phyloP scores from a whole-genome alignment of 495 filamentous ascomycete genomes.

The Xylaria nigripes region DNA sequence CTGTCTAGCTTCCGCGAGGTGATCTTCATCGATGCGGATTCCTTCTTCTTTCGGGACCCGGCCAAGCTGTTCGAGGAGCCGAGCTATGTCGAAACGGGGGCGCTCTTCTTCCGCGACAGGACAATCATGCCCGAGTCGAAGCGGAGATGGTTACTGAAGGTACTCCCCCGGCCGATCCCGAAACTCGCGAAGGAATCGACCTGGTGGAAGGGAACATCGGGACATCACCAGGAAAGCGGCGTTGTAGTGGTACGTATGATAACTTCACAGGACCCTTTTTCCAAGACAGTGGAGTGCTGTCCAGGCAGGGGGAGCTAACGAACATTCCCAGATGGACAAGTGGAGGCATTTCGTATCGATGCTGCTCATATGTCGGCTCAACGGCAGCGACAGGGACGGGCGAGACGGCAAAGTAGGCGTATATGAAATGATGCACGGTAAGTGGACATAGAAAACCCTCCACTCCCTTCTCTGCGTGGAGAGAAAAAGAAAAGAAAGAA shows the following conservation, averaged over 20 bases:
- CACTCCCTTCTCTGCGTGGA: neutral
- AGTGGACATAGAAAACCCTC: neutral
- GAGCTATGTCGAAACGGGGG: constrained; percentile 26
- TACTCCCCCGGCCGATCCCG: constrained; percentile 17
- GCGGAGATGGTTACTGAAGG: constrained; percentile 20
- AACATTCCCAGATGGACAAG: constrained; percentile 16
- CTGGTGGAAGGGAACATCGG: constrained; percentile 23
- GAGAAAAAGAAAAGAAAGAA: no score
- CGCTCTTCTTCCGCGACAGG: constrained; percentile 37
- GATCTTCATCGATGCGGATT: constrained; percentile 28
- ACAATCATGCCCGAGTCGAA: constrained; percentile 24
- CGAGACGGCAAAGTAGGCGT: constrained; percentile 24
- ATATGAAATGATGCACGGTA: constrained; percentile 23
- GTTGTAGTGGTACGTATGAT: constrained; percentile 20
- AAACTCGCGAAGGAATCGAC: constrained; percentile 17
- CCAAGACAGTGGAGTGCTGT: neutral
- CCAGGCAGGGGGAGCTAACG: no score
- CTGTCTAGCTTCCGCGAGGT: constrained; percentile 25
- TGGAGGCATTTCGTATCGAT: constrained; percentile 19
- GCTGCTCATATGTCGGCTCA: constrained; percentile 18
- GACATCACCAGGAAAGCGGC: constrained; percentile 25
- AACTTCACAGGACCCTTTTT: no score
- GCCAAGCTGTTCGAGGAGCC: constrained; percentile 16
- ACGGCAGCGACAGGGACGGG: constrained; percentile 15
- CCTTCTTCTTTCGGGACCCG: constrained; percentile 26